Evolutionary conservation across 768 basidiomycete genomes (phyloP), one percentile per base, ranked within the genome.

Genomic region (Kondoa subrosea): DNA sequence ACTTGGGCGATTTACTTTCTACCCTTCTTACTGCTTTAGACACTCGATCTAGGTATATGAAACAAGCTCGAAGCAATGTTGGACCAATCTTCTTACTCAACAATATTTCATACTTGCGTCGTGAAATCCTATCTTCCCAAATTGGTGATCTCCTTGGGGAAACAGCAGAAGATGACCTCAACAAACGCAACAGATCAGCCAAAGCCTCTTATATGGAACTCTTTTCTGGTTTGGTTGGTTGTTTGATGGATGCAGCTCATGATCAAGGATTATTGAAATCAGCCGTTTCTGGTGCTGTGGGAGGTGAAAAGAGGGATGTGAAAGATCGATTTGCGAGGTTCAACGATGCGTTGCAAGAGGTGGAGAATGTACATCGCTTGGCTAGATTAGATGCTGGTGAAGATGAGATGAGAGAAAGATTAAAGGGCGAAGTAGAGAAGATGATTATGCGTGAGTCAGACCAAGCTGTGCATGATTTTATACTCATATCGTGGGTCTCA

Each of bases 261-360:
- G 72, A 72, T 14, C 73, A 73, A 63, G 60, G 60, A 2, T 68
- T 67, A 30, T 61, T 74, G 66, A 73, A 73, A 32, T 68, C 70
- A 3, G 74, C 71, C 2, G 40, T 72, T 2, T 67, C 67, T 0
- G 74, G 71, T 3, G 68, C 50, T 1, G 71, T 67, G 15, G 71
- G 70, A 1, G 67, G 65, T 12, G 73, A 74, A 57, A 68, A 70
- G 16, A 50, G 71, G 15, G 73, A 73, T 57, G 71, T 70, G 0
- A 75, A 73, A 58, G 74, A 75, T 59, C 68, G 73, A 40, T 75
- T 75, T 62, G 68, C 68, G 21, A 34, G 73, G 50, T 75, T 75
- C 67, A 70, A 72, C 62, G 74, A 75, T 25, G 72, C 72, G 58
- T 65, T 75, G 34, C 72, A 70, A 27, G 74, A 75, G 34, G 69